These are phyloP conservation scores for Suillus luteus DNA, from an alignment of 768 basidiomycete species.

Conservation along the genomic window DNA sequence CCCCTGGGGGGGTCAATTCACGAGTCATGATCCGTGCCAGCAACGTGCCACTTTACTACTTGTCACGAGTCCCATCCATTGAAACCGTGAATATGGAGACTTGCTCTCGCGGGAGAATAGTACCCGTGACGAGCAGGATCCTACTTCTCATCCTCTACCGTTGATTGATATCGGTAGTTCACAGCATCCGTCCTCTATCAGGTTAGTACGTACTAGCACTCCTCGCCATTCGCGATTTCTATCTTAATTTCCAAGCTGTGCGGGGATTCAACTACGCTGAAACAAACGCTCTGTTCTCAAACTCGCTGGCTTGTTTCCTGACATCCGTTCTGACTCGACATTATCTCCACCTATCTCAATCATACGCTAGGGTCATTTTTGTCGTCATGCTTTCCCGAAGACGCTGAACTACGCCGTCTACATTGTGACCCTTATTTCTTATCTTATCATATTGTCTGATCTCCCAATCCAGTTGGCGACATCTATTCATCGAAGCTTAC, in stretches of 20 bases:
- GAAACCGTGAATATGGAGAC: neutral
- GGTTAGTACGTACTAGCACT: neutral
- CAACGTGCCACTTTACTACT: neutral
- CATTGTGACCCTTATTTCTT: neutral
- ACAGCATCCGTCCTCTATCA: neutral
- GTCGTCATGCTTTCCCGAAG: neutral
- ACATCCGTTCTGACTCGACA: neutral
- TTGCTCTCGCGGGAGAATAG: neutral
- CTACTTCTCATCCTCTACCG: too few species aligned
- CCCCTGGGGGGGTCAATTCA: neutral
- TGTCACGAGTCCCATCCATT: neutral
- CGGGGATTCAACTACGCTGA: neutral
- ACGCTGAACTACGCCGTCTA: neutral
- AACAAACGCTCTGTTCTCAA: neutral
- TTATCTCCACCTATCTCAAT: neutral
- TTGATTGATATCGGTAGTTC: neutral
- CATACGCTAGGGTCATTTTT: neutral
- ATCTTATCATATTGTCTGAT: neutral
- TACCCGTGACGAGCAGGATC: neutral
- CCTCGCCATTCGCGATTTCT: neutral
- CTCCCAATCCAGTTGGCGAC: neutral
- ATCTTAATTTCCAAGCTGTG: neutral
- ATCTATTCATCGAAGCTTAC: neutral
- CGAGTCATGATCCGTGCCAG: constrained; percentile 4
- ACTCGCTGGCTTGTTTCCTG: neutral